Evolutionary conservation across 305 asterid species (phyloP), one percentile per base, ranked within the genome.

Genomic region (Andrographis paniculata): DNA sequence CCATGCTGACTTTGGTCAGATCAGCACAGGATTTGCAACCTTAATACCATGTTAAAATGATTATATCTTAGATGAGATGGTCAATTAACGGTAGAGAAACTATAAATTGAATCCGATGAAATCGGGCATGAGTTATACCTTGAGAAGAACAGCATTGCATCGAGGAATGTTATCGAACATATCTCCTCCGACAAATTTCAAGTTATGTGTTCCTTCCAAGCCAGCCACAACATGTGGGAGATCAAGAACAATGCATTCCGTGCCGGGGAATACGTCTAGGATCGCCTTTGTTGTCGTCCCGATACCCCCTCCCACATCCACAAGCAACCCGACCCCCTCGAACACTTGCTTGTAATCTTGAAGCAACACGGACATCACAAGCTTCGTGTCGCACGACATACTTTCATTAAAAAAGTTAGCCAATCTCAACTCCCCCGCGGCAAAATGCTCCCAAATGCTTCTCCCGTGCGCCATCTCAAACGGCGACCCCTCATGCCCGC

Each of bases 261-360:
- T 7, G n/a, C 6, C 16, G 15, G 53, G 53, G 21, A 46, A 56
- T 16, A 20, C 62, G 23, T 56, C 38, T 3, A 44, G 24, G 36
- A 56, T 56, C 9, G 48, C 41, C n/a, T 19, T 45, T 0, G 42
- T 40, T 42, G 28, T 20, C 1, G 19, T 14, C 16, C 62, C 62
- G 3, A 18, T 48, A 1, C 49, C 55, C 14, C 62, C 62, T 22
- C 55, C 62, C 1, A 57, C 55, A n/a, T 57, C 62, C 11, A 50
- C 64, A 8, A 43, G 17, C 20, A 40, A 14, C 11, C 28, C 20
- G 15, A 59, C 18, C 14, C 58, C 64, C 18, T 50, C 53, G 17
- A 59, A 59, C 20, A 50, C 47, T 5, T 47, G 17, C 19, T 37
- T 59, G 23, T 44, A 49, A 16, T 42, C 52, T 1, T 22, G 21